Evolutionary conservation across 495 filamentous ascomycete species (phyloP), one percentile per base, ranked within the genome.

Genomic region (Aspergillus nanangensis): DNA sequence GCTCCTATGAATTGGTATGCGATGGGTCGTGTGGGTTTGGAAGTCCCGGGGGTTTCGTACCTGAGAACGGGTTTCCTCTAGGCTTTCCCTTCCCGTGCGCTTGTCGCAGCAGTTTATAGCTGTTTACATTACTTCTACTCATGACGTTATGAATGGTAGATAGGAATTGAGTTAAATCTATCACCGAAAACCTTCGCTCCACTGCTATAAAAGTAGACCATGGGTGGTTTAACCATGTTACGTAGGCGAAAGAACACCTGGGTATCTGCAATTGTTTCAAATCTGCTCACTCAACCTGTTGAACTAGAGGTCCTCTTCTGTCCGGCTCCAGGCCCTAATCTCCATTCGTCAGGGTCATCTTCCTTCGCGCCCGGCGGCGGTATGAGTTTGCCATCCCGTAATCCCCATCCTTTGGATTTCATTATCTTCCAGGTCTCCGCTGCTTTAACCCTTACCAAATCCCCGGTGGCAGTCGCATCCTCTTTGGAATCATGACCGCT

Each of bases 381-480:
- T 8, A 77, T 52, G 41, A 88, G 60, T 38, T 63, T 55, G 11
- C 70, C 76, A n/a, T 75, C 69, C 34, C 68, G 56, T 7, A 86
- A 48, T 11, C 14, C 60, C 86, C 88, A 95, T 1, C 88, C 88
- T 36, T 76, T 63, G 25, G 53, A 61, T 65, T 75, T 70, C 70
- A 90, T 65, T 10, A 52, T 55, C 47, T 75, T 76, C 86, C 88
- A 90, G 47, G 76, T 76, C 44, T 84, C 71, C 20, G 55, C 66
- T 8, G 91, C 75, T 56, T 78, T 83, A 24, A 76, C 72, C 43
- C 86, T 63, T 0, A 94, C 89, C 47, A 97, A 60, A 43, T 96
- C 88, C 0, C 92, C 94, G 0, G 94, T 89, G 0, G 89, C 87
- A 38, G 83, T 69, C 0, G 94, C 88, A 61, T 99, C 93, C 59